These are phyloP conservation scores for Vigna mungo DNA, from an alignment of 306 rosid species.

Conservation along the genomic window DNA sequence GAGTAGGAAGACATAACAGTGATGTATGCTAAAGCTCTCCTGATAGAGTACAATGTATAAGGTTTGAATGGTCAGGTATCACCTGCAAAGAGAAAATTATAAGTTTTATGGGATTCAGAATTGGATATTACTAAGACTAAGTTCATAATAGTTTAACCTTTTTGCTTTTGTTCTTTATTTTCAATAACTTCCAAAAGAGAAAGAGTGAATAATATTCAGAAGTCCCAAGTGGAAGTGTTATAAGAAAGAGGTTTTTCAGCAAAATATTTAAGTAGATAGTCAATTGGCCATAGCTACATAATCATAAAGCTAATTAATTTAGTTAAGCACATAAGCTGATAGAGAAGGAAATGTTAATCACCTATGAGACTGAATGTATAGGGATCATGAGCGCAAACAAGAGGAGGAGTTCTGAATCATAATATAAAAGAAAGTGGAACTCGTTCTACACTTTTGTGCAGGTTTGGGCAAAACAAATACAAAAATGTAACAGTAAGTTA, in stretches of 20 bases:
- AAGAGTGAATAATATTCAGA: not conserved
- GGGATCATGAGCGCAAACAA: slow-evolving; percentile 74
- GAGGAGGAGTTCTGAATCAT: slow-evolving; percentile 74
- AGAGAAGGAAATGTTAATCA: slow-evolving; percentile 46
- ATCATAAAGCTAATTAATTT: not conserved
- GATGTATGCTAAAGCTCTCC: slow-evolving; percentile 82
- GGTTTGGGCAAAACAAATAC: too few relatives aligned
- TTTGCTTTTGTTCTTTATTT: not conserved
- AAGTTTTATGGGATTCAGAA: too few relatives aligned
- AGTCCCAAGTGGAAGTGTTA: not conserved
- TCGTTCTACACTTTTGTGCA: too few relatives aligned
- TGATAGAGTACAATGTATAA: slow-evolving; percentile 51
- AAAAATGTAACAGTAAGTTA: too few relatives aligned
- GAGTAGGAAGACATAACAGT: slow-evolving; percentile 76
- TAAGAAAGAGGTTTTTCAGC: not conserved
- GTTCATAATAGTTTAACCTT: too few relatives aligned
- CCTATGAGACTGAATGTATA: slow-evolving; percentile 72
- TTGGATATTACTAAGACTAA: too few relatives aligned
- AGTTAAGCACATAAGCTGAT: not conserved
- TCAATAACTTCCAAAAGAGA: not conserved
- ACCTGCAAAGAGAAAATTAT: not conserved
- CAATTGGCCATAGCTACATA: not conserved
- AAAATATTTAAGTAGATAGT: not conserved
- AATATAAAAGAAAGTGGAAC: too few relatives aligned
- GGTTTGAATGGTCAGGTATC: slow-evolving; percentile 77